Base-by-base conservation (phyloP, 2,329 filamentous ascomycete species). In the Aspergillus carbonarius region DNA sequence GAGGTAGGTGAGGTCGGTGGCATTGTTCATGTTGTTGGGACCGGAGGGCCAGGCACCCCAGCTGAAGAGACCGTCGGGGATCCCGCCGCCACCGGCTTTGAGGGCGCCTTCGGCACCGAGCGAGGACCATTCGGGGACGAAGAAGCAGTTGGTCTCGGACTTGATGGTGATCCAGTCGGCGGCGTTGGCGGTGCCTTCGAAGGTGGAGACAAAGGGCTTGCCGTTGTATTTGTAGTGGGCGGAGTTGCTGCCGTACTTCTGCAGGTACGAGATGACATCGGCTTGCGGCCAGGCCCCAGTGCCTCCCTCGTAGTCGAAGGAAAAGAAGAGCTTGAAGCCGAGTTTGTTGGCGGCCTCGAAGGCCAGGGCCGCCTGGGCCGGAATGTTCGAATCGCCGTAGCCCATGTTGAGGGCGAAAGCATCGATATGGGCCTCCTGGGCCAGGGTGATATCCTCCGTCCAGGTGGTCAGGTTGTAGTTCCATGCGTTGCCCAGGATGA, bases 91-190 rank as follows among this genome's bases (percentile, higher is more conserved):
- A 5, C 34, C 49, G 8, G 48, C 75, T 75, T 72, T 65, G 12
- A 63, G 50, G 6, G 66, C 65, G 25, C 72, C 63, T n/a, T 62
- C 58, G 0, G 70, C 66, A 4, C 74, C 72, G 4, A 74, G 61
- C n/a, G 72, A 76, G 2, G 76, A 76, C 74, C 74, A 81, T 34
- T 78, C 75, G 0, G 80, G 81, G 1, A 82, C 72, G 60, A 79
- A 77, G 66, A 79, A 79, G 57, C 74, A 74, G 12, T 67, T 68
- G 1, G 72, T 76, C 12, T 63, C 63, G 12, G 65, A 62, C 57
- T 79, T 81, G 68, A 81, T 79, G 2, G 59, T 61, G 13, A 59
- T 30, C 80, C 80, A 82, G 60, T 82, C 79, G 5, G 68, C 61
- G 6, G 72, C 70, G 18, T 72, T 74, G 8, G 68, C 65, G 1